Evolutionary conservation across 176 grass and related monocot species (phyloP), one percentile per base, ranked within the genome.

Genomic region (Hordeum marinum): DNA sequence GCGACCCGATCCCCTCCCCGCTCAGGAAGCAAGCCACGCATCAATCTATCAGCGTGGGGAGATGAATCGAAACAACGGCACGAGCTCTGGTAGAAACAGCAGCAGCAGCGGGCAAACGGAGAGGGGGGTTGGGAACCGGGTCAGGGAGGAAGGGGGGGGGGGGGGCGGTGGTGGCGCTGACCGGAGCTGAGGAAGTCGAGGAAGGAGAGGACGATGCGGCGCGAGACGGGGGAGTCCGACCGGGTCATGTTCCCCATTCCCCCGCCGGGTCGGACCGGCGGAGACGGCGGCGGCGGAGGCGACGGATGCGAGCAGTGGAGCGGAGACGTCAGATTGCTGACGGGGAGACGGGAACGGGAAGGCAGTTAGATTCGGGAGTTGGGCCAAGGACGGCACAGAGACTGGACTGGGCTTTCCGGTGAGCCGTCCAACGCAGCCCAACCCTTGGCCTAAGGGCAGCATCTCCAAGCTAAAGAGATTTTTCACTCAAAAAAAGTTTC

Each of bases 131-230:
- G 77, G 7, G 31, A 42, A 80, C 35, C 3, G 61, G 12, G 48
- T 24, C 2, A 3, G 36, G 15, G 32, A 24, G 32, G 23, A n/a
- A n/a, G 3, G 57, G 21, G 52, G 9, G n/a, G 12, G 7, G 34
- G 9, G 34, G 40, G 27, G 13, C 9, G 9, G 20, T 43, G 9
- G 24, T 5, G 34, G 12, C n/a, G 92, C 86, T 21, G 48, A 96
- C 94, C 94, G 21, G 94, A 96, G 71, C 78, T 87, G 63, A 96
- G 91, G 80, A 96, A 96, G 75, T 93, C 91, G 59, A 96, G 41
- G 91, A 96, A 96, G 37, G 94, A 79, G 86, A 83, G 82, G 26
- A 93, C 87, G 94, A 96, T 77, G 57, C 87, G 88, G 42, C 91
- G 91, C 21, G 82, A 91, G 17, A 86, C 76, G 64, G 91, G 94